Evolutionary conservation across 2,329 filamentous ascomycete species (phyloP).

Genomic region (Aspergillus novoparasiticus): DNA sequence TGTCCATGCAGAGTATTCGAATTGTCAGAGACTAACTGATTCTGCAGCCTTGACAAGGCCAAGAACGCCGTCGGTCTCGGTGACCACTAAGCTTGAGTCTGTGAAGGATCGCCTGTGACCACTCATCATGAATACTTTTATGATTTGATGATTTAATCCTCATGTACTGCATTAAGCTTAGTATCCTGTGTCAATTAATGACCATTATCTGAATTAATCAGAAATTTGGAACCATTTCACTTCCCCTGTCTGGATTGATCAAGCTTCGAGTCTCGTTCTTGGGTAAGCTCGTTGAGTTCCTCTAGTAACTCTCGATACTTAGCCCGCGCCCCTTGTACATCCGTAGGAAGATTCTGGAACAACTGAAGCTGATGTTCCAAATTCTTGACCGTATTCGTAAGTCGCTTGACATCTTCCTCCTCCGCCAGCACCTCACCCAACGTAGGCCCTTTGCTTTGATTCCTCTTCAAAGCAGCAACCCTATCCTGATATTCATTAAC

Average conservation of each 20-base stretch:
- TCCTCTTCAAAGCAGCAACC: conserved; percentile 46
- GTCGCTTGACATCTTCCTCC: conserved; percentile 59
- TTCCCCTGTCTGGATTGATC: conserved; percentile 65
- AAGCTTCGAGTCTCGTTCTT: conserved; percentile 71
- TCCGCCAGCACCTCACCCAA: conserved; percentile 58
- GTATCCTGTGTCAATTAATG: conserved; percentile 8
- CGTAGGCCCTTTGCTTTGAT: conserved; percentile 30
- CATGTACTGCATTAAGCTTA: conserved; percentile 7
- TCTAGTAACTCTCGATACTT: conserved; percentile 69
- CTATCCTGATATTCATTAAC: conserved; percentile 68
- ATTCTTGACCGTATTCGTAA: conserved; percentile 63
- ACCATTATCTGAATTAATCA: conserved; percentile 6
- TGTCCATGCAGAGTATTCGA: neutral
- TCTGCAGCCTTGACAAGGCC: conserved; percentile 44
- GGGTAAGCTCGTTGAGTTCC: conserved; percentile 64
- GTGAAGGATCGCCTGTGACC: neutral
- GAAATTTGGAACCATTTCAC: conserved; percentile 2
- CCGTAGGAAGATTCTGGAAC: conserved; percentile 73
- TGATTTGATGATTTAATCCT: conserved; percentile 31
- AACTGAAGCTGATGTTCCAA: conserved; percentile 68
- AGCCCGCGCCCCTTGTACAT: conserved; percentile 67
- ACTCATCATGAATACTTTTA: conserved; percentile 8
- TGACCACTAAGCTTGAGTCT: conserved; percentile 24
- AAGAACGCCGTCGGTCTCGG: conserved; percentile 47
- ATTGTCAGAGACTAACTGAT: conserved; percentile 10